These are phyloP conservation scores for Colletotrichum somersetense DNA, from an alignment of 2,329 filamentous ascomycete species.

Conservation along the genomic window DNA sequence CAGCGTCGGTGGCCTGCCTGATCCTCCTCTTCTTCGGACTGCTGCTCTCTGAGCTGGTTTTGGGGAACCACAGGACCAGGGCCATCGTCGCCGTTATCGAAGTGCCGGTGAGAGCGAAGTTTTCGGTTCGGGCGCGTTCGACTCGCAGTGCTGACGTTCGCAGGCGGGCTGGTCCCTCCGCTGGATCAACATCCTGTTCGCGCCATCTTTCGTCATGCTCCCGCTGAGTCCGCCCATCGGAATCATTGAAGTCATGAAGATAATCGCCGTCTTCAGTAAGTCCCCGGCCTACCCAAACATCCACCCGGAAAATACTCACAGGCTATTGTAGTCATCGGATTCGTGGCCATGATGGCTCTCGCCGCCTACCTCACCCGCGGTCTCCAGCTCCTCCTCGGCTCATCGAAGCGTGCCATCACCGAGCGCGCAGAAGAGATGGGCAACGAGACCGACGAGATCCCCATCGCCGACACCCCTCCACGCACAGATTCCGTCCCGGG, in stretches of 20 bases:
- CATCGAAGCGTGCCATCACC: conserved; percentile 64
- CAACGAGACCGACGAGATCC: conserved; percentile 60
- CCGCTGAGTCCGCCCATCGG: conserved; percentile 68
- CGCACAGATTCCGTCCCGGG: conserved; percentile 42
- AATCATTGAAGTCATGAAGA: conserved; percentile 67
- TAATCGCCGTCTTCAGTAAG: conserved; percentile 70
- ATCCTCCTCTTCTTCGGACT: conserved; percentile 65
- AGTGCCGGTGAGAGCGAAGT: conserved; percentile 59
- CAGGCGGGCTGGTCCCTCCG: conserved; percentile 69
- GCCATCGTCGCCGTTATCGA: conserved; percentile 64
- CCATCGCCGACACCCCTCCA: conserved; percentile 50
- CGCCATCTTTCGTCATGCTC: conserved; percentile 69
- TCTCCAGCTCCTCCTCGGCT: conserved; percentile 64
- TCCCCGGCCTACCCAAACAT: background rate
- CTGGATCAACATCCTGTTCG: conserved; percentile 72
- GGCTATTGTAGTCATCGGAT: conserved; percentile 62
- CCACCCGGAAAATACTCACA: background rate
- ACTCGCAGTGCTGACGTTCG: conserved; percentile 19
- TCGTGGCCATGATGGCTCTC: conserved; percentile 63
- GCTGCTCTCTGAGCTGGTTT: conserved; percentile 58
- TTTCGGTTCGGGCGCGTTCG: fast-evolving
- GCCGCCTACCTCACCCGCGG: conserved; percentile 67
- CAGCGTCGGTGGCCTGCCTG: conserved; percentile 70
- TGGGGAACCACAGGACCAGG: conserved; percentile 64
- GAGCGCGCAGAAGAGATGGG: conserved; percentile 66